phyloP scores from a whole-genome alignment of 345 rosid species.

The Noccaea bulbosa region DNA sequence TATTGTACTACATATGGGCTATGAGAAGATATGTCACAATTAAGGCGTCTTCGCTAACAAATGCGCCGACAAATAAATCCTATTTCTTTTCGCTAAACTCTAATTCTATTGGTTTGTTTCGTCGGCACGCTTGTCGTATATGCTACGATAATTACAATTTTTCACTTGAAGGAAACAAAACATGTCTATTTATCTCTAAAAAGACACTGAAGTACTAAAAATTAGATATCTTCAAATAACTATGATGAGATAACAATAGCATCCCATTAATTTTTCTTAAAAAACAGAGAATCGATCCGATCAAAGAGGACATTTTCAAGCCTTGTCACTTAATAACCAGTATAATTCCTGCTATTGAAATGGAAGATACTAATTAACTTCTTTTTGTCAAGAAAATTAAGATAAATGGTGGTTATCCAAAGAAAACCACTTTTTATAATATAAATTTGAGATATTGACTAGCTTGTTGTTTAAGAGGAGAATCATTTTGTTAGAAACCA shows the following conservation, averaged over 20 bases:
- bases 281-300: too few relatives aligned
- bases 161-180: neutral
- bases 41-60: neutral
- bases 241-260: neutral
- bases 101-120: neutral
- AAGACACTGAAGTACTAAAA: neutral
- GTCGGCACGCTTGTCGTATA: constrained; percentile 2
- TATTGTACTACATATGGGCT: neutral
- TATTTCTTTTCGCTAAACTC: neutral
- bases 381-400: neutral
- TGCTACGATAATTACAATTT: neutral
- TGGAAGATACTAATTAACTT: too few relatives aligned
- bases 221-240: too few relatives aligned
- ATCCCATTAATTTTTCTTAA: neutral
- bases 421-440: too few relatives aligned
- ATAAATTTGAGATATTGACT: too few relatives aligned
- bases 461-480: too few relatives aligned
- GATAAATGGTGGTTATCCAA: too few relatives aligned
- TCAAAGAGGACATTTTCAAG: too few relatives aligned
- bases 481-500: too few relatives aligned
- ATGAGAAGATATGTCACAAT: neutral
- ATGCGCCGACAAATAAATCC: constrained; percentile 32
- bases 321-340: too few relatives aligned
- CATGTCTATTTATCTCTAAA: too few relatives aligned
- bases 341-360: too few relatives aligned